Conservation (phyloP, 2,329 filamentous ascomycete species). For the Trichoderma brevicompactum region DNA sequence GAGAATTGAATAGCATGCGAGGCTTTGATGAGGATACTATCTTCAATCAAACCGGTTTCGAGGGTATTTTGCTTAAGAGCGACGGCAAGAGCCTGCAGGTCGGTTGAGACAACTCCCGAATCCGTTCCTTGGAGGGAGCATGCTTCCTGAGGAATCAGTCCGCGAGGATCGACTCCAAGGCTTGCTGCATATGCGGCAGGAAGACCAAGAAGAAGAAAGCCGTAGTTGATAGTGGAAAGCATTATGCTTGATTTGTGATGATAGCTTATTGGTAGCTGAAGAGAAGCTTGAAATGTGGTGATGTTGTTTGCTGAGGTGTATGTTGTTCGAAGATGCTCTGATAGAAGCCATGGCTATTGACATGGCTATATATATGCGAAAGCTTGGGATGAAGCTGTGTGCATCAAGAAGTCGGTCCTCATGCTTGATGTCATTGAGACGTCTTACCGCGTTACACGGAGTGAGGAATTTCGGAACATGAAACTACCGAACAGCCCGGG, state of each 20-base stretch:
- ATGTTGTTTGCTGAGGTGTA: neutral
- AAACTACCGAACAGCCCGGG: no score
- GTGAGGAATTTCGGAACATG: neutral
- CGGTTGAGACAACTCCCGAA: neutral
- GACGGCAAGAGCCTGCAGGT: conserved; percentile 5
- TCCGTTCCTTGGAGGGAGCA: conserved; percentile 2
- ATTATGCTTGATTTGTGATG: neutral
- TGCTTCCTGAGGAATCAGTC: neutral
- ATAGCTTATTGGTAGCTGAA: no score
- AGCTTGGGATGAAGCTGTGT: neutral
- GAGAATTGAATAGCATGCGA: neutral
- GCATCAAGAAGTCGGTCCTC: neutral
- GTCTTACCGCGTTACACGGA: neutral
- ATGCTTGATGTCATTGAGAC: neutral
- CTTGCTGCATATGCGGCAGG: neutral
- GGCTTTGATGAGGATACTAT: conserved; percentile 11
- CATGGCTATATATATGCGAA: neutral
- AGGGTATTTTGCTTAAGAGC: conserved; percentile 1
- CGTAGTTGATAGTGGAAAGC: neutral
- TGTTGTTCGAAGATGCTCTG: neutral
- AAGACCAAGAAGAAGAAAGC: neutral
- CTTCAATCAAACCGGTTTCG: neutral
- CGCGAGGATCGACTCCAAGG: neutral
- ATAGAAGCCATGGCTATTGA: neutral
- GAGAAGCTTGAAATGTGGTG: no score